Conservation (phyloP, 345 rosid species). For the Euphorbia tirucalli region DNA sequence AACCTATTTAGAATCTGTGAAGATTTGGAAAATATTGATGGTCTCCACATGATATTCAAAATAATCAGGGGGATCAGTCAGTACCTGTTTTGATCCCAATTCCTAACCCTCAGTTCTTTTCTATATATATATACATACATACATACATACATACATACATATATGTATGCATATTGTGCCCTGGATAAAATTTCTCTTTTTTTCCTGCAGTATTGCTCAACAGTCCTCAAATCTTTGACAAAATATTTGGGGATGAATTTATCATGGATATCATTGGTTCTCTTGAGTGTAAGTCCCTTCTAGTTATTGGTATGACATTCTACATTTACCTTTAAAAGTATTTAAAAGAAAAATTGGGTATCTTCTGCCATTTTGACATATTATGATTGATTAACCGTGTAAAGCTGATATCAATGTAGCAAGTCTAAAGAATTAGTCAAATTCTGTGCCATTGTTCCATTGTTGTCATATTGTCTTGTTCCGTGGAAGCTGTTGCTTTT, state of each 20-base stretch:
- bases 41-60: constrained; percentile 78
- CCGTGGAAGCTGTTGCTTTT: not conserved
- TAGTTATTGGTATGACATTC: not conserved
- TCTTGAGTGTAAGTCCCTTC: constrained; percentile 75
- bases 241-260: constrained; percentile 75
- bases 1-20: constrained; percentile 68
- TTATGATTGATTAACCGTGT: constrained; percentile 1
- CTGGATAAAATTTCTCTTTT: constrained; percentile 21
- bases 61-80: constrained; percentile 81
- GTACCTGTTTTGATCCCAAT: constrained; percentile 28
- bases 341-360: not conserved
- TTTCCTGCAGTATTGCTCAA: constrained; percentile 71
- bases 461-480: not conserved
- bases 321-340: not conserved
- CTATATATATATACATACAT: not conserved
- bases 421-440: not conserved
- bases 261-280: constrained; percentile 86
- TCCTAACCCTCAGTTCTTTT: constrained; percentile 10
- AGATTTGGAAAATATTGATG: constrained; percentile 54
- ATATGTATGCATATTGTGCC: not conserved
- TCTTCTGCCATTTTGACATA: not conserved
- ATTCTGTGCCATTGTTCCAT: not conserved
- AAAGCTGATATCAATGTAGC: not conserved
- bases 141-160: no score
- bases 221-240: constrained; percentile 73